These are phyloP conservation scores for Lolium rigidum DNA, from an alignment of 176 grass and related monocot genomes.

Conservation along the genomic window DNA sequence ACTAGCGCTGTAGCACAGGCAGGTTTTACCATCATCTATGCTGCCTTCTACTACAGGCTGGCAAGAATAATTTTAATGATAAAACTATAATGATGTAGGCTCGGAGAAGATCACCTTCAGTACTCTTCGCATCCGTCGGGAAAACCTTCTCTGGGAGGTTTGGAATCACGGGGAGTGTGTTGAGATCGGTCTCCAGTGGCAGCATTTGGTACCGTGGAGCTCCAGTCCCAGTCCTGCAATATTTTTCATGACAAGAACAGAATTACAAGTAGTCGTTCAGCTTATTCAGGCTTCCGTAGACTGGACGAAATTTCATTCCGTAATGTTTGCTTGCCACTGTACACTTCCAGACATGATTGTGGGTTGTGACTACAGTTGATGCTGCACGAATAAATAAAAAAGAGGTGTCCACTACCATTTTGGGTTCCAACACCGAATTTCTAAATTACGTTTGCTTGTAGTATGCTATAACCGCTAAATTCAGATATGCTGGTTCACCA, in stretches of 20 bases:
- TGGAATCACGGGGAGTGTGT: conserved; percentile 72
- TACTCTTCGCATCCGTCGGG: conserved; percentile 60
- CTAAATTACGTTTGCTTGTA: neutral
- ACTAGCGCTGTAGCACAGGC: neutral
- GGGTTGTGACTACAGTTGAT: neutral
- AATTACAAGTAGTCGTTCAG: conserved; percentile 26
- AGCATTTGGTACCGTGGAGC: conserved; percentile 99
- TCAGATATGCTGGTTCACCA: conserved; percentile 17
- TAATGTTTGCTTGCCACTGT: neutral
- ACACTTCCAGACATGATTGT: conserved; percentile 4
- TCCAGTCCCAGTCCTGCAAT: conserved; percentile 72
- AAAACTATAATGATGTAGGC: conserved; percentile 4
- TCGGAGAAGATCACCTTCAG: conserved; percentile 64
- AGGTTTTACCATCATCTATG: conserved; percentile 17
- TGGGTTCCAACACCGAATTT: neutral
- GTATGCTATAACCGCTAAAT: neutral
- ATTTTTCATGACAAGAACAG: conserved; percentile 15
- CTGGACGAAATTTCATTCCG: neutral
- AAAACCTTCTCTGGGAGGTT: conserved; percentile 78
- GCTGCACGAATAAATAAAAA: neutral
- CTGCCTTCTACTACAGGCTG: neutral
- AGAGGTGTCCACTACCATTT: neutral
- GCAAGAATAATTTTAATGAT: neutral
- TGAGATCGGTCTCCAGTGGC: conserved; percentile 93
- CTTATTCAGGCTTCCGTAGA: neutral